These are phyloP conservation scores for Acanthamoeba quina DNA, from an alignment of 208 protist species.

Conservation along the genomic window DNA sequence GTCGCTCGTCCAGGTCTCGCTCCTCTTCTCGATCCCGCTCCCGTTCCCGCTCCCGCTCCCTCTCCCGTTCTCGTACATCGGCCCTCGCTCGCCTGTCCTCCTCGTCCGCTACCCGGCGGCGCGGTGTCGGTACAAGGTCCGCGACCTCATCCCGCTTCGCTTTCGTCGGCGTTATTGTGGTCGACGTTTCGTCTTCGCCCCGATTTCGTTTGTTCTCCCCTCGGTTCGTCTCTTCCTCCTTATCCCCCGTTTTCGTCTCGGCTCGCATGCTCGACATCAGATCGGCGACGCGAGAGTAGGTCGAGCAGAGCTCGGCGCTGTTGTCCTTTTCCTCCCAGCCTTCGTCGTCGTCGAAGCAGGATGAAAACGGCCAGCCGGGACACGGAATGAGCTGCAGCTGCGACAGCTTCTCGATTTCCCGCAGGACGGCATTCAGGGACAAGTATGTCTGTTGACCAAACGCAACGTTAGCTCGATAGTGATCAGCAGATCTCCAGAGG, in stretches of 20 bases:
- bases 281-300: slow-evolving; percentile 54
- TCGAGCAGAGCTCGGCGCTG: slow-evolving; percentile 16
- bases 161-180: background rate
- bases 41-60: slow-evolving; percentile 45
- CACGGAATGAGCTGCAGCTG: slow-evolving; percentile 31
- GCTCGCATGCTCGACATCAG: slow-evolving; percentile 28
- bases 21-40: slow-evolving; percentile 46
- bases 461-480: background rate
- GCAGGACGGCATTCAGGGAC: slow-evolving; percentile 32
- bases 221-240: slow-evolving; percentile 2
- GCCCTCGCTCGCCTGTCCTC: background rate
- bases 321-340: slow-evolving; percentile 19
- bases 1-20: background rate
- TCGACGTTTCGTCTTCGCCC: background rate
- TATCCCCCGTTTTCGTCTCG: background rate
- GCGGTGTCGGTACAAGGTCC: background rate
- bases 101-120: background rate
- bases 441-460: slow-evolving; percentile 18
- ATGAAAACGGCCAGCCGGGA: slow-evolving; percentile 52
- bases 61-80: slow-evolving; percentile 11
- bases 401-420: slow-evolving; percentile 57
- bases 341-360: slow-evolving; percentile 68
- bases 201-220: background rate
- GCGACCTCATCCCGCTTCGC: background rate
- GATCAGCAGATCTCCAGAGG: background rate